Evolutionary conservation across 768 basidiomycete genomes (phyloP), one percentile per base, ranked within the genome.

Genomic region (Hortiboletus flavorubellus): DNA sequence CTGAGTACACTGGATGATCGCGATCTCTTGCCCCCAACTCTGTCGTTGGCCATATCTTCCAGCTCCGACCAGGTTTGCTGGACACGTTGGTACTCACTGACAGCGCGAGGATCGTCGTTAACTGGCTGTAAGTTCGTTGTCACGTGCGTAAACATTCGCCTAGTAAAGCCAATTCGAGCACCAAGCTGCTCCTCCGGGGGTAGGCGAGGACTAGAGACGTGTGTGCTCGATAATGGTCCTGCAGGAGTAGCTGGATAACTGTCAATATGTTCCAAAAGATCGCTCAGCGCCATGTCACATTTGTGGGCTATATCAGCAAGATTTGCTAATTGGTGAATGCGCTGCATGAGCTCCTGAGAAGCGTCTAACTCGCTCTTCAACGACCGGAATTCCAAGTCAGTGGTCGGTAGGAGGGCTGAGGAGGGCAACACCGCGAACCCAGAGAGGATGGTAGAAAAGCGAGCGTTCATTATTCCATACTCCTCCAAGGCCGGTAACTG

Each of bases 211-310:
- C 74, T 68, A 34, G 76, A 74, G 54, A 72, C 56, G 59, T 83
- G 82, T 15, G 75, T 70, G 23, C 84, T 83, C 5, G 81, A 76
- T 33, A 85, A 66, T 3, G 78, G 70, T 5, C 79, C 76, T 29
- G 75, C 66, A 5, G 85, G 86, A 33, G 75, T 67, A 3, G 81
- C 78, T 9, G 92, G 91, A 64, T 85, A 93, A 62, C 87, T 91
- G 67, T 95, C 92, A 51, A 93, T 78, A 63, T 93, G 89, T 63
- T 93, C 89, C 44, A 95, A 74, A 5, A 94, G 76, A 68, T 93
- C 90, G 62, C 92, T 94, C 42, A 93, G 75, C 21, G 85, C 82
- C n/a, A 76, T 73, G 66, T 95, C 92, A 60, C 89, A 91, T 18
- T 67, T 65, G 29, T 76, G 75, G 9, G 87, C 68, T 35, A 74